Evolutionary conservation across 345 rosid species (phyloP), one percentile per base, ranked within the genome.

Genomic region (Heritiera fomes): DNA sequence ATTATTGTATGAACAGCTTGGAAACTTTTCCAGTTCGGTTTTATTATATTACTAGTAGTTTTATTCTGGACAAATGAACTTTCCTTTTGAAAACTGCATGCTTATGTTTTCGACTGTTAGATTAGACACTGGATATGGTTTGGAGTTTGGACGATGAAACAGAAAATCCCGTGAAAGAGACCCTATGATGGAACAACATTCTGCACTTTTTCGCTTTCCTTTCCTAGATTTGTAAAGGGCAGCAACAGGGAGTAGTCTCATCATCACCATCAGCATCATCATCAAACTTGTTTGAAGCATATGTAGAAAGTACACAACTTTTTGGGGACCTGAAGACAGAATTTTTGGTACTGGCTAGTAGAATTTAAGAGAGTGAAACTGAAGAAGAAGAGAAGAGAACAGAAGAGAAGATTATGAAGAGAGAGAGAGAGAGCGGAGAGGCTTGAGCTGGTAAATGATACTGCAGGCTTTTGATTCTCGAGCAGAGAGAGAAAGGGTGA

Each of bases 381-480:
- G 32, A 77, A 4, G 47, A 0, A 1, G 61, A 75, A 10, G 30
- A 55, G 70, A 15, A 82, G 77, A 7, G 32, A 9, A 47, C 0
- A 1, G 61, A 75, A 10, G 30, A 55, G 70, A 14, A 82, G 30
- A 28, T n/a, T 8, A 60, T 10, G 40, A 32, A 50, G n/a, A 17
- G 6, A 49, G 69, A n/a, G 17, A 40, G 38, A 28, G 17, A 38
- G 23, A 15, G 7, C 46, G 74, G 3, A 6, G 60, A 17, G 79
- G 71, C 14, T 41, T 65, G 47, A 8, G 20, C 8, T 11, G 9
- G 41, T 32, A 52, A 71, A 71, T 79, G 75, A 23, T 23, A 77
- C 30, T 3, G 76, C 87, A 71, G 80, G 75, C 79, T 65, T 77
- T 82, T 46, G 75, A 15, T 47, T 34, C 17, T 32, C 32, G 28